These are phyloP conservation scores for Nothophoma quercina DNA, from an alignment of 2,329 filamentous ascomycete species.

Conservation along the genomic window DNA sequence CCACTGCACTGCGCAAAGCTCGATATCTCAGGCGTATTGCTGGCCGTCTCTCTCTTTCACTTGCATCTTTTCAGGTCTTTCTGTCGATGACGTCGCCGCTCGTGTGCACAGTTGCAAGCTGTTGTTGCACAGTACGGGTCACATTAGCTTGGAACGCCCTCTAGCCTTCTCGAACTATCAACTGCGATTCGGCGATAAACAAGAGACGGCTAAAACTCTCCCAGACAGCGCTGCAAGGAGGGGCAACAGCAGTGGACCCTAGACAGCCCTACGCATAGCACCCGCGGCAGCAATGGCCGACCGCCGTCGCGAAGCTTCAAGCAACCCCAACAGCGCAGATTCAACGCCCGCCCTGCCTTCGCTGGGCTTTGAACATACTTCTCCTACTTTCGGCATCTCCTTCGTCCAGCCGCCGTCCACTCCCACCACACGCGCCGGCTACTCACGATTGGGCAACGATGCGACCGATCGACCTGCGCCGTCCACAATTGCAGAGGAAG, in stretches of 20 bases:
- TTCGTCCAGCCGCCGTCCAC: conserved; percentile 32
- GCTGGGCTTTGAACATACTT: conserved; percentile 35
- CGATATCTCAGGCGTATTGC: background rate
- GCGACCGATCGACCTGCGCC: conserved; percentile 40
- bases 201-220: conserved; percentile 13
- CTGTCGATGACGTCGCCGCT: conserved; percentile 7
- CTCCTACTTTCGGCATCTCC: conserved; percentile 31
- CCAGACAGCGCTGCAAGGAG: conserved; percentile 11
- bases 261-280: conserved; percentile 7
- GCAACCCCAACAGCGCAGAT: conserved; percentile 37
- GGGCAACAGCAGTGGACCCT: conserved; percentile 10
- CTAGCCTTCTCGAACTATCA: background rate
- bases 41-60: background rate
- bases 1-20: background rate
- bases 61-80: background rate
- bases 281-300: conserved; percentile 37
- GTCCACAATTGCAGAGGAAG: conserved; percentile 43
- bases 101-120: background rate
- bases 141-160: background rate
- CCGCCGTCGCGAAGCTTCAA: conserved; percentile 36
- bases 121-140: conserved; percentile 8
- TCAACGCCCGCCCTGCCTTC: conserved; percentile 38
- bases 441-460: conserved; percentile 47
- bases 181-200: conserved; percentile 9
- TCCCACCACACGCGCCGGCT: conserved; percentile 43